Evolutionary conservation across 2,329 filamentous ascomycete species (phyloP).

Genomic region (Trichoderma koningiopsis): DNA sequence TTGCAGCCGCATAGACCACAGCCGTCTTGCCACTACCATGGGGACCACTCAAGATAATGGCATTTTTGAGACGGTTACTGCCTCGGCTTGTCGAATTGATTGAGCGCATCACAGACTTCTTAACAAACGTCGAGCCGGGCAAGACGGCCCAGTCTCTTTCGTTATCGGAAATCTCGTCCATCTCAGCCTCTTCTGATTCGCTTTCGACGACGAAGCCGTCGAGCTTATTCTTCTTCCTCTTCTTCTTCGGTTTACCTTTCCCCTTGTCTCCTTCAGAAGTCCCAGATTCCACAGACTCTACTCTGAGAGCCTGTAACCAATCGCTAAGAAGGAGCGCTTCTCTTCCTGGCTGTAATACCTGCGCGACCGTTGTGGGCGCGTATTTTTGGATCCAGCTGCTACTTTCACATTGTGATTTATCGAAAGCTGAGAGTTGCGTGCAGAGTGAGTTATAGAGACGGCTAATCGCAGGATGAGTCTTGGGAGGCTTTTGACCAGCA

Average conservation of each 20-base stretch:
- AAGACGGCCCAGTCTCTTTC: conserved; percentile 53
- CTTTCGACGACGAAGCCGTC: conserved; percentile 80
- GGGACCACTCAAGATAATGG: conserved; percentile 85
- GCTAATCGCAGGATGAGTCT: conserved; percentile 59
- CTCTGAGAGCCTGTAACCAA: conserved; percentile 77
- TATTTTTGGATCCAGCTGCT: conserved; percentile 83
- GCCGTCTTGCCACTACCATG: conserved; percentile 92
- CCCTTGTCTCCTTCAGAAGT: conserved; percentile 38
- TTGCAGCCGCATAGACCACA: conserved; percentile 86
- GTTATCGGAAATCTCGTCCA: conserved; percentile 68
- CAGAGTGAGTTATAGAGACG: conserved; percentile 63
- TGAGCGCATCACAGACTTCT: conserved; percentile 58
- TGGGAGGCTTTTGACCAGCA: conserved; percentile 26
- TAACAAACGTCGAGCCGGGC: conserved; percentile 41
- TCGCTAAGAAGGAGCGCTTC: conserved; percentile 73
- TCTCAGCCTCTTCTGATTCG: conserved; percentile 70
- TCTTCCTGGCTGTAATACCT: conserved; percentile 74
- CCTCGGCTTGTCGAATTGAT: conserved; percentile 41
- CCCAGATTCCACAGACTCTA: conserved; percentile 74
- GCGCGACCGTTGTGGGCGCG: conserved; percentile 65
- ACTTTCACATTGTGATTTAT: conserved; percentile 73
- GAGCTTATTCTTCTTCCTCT: conserved; percentile 71
- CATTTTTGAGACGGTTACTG: conserved; percentile 64
- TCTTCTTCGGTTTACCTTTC: conserved; percentile 55
- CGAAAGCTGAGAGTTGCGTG: conserved; percentile 73